A percentile compares a stretch with the other conserved stretches of the same genome.
Evolutionary conservation across 2,329 filamentous ascomycete species (phyloP).

Genomic region (Chaetomiaceae sp.): DNA sequence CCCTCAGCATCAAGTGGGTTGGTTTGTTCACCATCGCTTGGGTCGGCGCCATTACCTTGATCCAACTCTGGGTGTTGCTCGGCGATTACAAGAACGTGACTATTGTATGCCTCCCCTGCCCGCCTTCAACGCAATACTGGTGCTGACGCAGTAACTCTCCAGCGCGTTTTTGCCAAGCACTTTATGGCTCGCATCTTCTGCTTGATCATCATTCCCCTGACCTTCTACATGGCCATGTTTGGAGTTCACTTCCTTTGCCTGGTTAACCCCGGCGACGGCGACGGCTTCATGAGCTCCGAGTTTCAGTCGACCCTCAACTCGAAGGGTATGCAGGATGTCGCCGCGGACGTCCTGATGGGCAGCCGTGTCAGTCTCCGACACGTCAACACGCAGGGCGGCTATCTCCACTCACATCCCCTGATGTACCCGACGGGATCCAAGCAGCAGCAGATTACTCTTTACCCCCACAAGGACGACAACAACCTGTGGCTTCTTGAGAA

Average conservation of each 20-base stretch:
- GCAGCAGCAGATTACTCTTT: conserved; percentile 97
- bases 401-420: conserved; percentile 90
- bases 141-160: not conserved
- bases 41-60: conserved; percentile 82
- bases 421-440: conserved; percentile 98
- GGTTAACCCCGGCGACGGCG: conserved; percentile 89
- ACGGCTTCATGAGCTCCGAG: conserved; percentile 99
- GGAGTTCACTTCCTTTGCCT: conserved; percentile 93
- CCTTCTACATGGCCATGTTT: conserved; percentile 96
- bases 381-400: conserved; percentile 95
- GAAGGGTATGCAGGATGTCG: conserved; percentile 92
- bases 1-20: conserved; percentile 97
- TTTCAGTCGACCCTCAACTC: conserved; percentile 97
- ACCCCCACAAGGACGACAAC: conserved; percentile 98
- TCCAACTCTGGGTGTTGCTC: conserved; percentile 93
- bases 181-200: conserved; percentile 87
- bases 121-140: not conserved
- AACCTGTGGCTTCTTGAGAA: conserved; percentile 94
- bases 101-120: conserved; percentile 32
- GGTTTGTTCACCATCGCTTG: conserved; percentile 97
- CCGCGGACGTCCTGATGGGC: conserved; percentile 84
- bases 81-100: conserved; percentile 84
- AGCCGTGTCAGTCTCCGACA: conserved; percentile 83
- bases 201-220: conserved; percentile 78
- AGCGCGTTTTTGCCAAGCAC: conserved; percentile 83